These are phyloP conservation scores for Exserohilum rostratum DNA, from an alignment of 2,329 filamentous ascomycete genomes.

Conservation along the genomic window DNA sequence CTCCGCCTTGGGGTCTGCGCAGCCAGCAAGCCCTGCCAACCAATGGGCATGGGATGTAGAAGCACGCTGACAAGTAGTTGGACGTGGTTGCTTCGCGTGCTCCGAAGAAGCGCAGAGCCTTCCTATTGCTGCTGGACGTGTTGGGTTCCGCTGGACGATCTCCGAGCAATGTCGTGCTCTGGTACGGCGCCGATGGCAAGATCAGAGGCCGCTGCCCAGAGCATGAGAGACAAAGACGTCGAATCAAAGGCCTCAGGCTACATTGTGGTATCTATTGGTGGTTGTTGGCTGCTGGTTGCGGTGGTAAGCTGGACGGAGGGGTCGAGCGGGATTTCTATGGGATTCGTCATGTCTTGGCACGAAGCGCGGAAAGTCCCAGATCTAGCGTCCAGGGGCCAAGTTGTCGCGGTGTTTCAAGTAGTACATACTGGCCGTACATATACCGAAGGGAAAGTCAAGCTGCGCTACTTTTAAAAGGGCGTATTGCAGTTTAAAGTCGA, in stretches of 20 bases:
- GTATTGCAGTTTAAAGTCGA: neutral
- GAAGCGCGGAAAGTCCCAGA: neutral
- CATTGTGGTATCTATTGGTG: neutral
- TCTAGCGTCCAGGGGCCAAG: neutral
- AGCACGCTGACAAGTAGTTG: slow-evolving; percentile 6
- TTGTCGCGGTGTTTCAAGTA: too few relatives aligned
- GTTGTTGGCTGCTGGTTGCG: neutral
- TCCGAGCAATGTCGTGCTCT: neutral
- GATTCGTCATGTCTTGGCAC: neutral
- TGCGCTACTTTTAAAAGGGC: neutral
- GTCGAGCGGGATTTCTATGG: neutral
- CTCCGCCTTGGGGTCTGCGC: slow-evolving; percentile 5
- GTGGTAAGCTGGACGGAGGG: neutral
- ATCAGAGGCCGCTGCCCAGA: neutral
- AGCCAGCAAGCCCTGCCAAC: neutral
- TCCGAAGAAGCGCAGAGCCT: neutral
- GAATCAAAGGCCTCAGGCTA: neutral
- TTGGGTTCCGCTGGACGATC: neutral
- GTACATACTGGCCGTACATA: too few relatives aligned
- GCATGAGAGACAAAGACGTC: neutral
- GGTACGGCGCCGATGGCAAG: neutral
- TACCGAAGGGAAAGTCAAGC: neutral
- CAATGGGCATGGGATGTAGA: neutral
- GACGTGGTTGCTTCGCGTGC: neutral
- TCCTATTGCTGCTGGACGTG: neutral